Percentiles rank a stretch among this genome's conserved stretches.
Evolutionary conservation across 1,284 basidiomycete genomes (phyloP).

Genomic region (Malassezia yamatoensis): DNA sequence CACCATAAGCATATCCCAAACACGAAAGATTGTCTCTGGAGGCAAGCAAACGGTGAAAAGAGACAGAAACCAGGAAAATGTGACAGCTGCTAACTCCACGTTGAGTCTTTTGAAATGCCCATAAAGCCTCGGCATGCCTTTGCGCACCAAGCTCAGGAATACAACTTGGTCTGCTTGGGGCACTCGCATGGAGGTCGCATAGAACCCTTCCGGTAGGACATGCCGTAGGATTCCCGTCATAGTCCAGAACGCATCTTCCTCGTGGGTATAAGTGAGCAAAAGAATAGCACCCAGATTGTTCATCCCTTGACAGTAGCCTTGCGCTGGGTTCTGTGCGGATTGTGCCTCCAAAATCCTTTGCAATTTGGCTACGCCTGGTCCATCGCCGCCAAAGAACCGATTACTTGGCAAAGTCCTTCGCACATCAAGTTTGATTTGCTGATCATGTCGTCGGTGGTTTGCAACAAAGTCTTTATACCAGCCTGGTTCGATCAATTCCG

Average conservation of each 20-base stretch:
- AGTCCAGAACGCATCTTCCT: conserved; percentile 96
- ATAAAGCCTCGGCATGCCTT: conserved; percentile 65
- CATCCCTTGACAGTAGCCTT: conserved; percentile 58
- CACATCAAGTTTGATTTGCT: conserved; percentile 94
- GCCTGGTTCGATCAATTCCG: conserved; percentile 84
- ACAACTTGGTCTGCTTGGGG: conserved; percentile 89
- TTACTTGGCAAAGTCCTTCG: conserved; percentile 69
- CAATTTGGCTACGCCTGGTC: conserved; percentile 82
- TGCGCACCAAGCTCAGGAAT: conserved; percentile 71
- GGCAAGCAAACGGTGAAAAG: conserved; percentile 92
- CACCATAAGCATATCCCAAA: conserved; percentile 79
- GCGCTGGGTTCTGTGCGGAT: conserved; percentile 57
- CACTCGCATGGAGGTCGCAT: conserved; percentile 53
- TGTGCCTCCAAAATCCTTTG: conserved; percentile 80
- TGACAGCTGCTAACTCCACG: conserved; percentile 83
- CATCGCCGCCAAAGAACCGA: conserved; percentile 90
- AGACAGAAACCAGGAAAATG: conserved; percentile 95
- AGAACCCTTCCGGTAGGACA: conserved; percentile 50
- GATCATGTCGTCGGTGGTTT: conserved; percentile 48
- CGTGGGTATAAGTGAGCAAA: conserved; percentile 77
- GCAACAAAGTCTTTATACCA: conserved; percentile 72
- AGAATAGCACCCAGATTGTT: conserved; percentile 88
- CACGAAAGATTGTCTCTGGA: conserved; percentile 52
- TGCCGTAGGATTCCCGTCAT: conserved; percentile 64
- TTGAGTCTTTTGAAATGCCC: conserved; percentile 67